Evolutionary conservation across 768 basidiomycete genomes (phyloP), one percentile per base, ranked within the genome.

Genomic region (Candolleomyces aberdarensis): DNA sequence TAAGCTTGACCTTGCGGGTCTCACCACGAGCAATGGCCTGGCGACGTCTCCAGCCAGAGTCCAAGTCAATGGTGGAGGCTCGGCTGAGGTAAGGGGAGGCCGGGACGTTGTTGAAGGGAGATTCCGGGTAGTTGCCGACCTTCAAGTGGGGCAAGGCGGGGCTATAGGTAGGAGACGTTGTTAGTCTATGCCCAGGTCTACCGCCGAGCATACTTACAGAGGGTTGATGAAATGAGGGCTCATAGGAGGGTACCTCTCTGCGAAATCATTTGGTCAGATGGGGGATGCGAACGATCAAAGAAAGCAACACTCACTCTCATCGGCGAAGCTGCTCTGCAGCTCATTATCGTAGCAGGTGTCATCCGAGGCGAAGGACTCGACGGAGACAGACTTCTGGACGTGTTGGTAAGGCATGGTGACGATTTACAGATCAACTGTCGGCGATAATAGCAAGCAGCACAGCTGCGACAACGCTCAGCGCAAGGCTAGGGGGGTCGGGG

Each of bases 1-100:
- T 94, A 60, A 96, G 85, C 71, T 91, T 88, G 78, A 96, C 89
- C 71, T 88, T 91, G 66, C 90, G 87, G n/a, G 89, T 93, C 32
- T 92, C 89, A 61, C 91, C 76, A 53, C 92, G 88, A 68, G 89
- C 89, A 72, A 92, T 87, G 43, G 88, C 90, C 73, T 94, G 91
- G 56, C 91, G 86, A 57, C 87, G 85, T 52, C 79, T 74, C 80
- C 80, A 81, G 0, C 82, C 84, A 47, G 78, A 81, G 63, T 85
- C 84, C 47, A 72, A 50, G n/a, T 61, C 61, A 22, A 64, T 56
- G 53, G 54, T 56, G 31, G 63, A 64, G 20, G 60, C 20, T 17
- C 54, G 26, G 48, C 41, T 52, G 29, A 61, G 60, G 60, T 61
- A 61, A 53, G 36, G 36, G 11, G 36, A 36, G 36, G 36, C 36